Evolutionary conservation across 73 alveolate species (phyloP).

Genomic region (Halteria grandinella): DNA sequence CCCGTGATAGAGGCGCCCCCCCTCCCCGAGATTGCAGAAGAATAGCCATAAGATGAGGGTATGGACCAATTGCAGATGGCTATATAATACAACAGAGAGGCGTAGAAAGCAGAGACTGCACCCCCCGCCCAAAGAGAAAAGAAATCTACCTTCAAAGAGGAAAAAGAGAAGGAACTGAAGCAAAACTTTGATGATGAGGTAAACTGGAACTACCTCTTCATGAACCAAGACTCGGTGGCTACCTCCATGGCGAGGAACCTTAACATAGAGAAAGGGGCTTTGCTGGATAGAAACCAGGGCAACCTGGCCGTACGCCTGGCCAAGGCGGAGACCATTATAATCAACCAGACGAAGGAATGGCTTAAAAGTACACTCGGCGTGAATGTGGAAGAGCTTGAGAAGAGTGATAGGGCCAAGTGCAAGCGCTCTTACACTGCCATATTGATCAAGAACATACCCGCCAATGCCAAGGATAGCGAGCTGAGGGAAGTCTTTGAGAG

Average conservation of each 20-base stretch:
- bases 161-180: slow-evolving; percentile 77
- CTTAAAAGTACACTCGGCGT: slow-evolving; percentile 79
- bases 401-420: slow-evolving; percentile 83
- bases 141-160: slow-evolving; percentile 83
- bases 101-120: slow-evolving; percentile 46
- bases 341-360: slow-evolving; percentile 97
- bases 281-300: slow-evolving; percentile 85
- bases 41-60: neutral
- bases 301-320: slow-evolving; percentile 93
- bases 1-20: slow-evolving; percentile 8
- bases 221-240: slow-evolving; percentile 94
- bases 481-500: slow-evolving; percentile 86
- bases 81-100: too few relatives aligned
- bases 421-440: slow-evolving; percentile 79
- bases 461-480: slow-evolving; percentile 76
- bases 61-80: too few relatives aligned
- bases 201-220: slow-evolving; percentile 95
- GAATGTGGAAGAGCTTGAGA: slow-evolving; percentile 79
- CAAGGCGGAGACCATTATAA: slow-evolving; percentile 91
- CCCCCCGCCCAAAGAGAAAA: slow-evolving; percentile 56
- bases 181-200: slow-evolving; percentile 86
- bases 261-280: slow-evolving; percentile 84
- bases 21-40: neutral
- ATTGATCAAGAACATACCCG: slow-evolving; percentile 89
- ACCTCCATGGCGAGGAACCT: slow-evolving; percentile 86